Evolutionary conservation across 2,329 filamentous ascomycete genomes (phyloP), one percentile per base, ranked within the genome.

Genomic region (Sclerotinia trifoliorum): DNA sequence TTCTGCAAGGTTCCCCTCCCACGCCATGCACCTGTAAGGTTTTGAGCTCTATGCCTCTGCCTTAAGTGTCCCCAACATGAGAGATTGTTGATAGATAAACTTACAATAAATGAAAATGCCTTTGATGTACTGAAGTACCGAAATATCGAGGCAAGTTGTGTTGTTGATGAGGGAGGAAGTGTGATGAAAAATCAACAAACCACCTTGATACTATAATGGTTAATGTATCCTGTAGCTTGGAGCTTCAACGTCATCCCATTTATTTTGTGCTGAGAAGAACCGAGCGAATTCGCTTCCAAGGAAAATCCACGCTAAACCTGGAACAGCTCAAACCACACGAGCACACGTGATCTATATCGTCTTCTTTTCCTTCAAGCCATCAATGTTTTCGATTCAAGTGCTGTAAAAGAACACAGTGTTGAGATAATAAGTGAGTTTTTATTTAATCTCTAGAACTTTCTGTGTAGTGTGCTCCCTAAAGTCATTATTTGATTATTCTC

Each of bases 231-330:
- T 58, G 58, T 52, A 66, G 57, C 48, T 55, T 32, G 17, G 46
- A 70, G 70, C 70, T 70, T 65, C 70, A 71, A 71, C 68, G 70
- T 71, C 70, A 71, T 71, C 68, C 57, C 15, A 24, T 29, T 39
- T 57, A 24, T 35, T 54, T 54, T 65, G 48, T 54, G 62, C 49
- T 56, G 48, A 54, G 60, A 51, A 56, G 35, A 55, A 26, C 62
- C 49, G 62, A 56, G n/a, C 62, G 29, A 17, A 39, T 48, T 66
- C 56, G 54, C 46, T 66, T 66, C 65, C 65, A 66, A 66, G 65
- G 65, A 66, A 66, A 66, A 66, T 58, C 42, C 46, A 42, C 65
- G 55, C 65, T 66, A 66, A 61, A 26, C 55, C 42, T 11, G n/a
- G 60, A 51, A 63, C n/a, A 51, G 19, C 6, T 19, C 8, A 51